Evolutionary conservation across 352 stramenopile genomes (phyloP), one percentile per base, ranked within the genome.

Genomic region (Globisporangium acanthophoron): DNA sequence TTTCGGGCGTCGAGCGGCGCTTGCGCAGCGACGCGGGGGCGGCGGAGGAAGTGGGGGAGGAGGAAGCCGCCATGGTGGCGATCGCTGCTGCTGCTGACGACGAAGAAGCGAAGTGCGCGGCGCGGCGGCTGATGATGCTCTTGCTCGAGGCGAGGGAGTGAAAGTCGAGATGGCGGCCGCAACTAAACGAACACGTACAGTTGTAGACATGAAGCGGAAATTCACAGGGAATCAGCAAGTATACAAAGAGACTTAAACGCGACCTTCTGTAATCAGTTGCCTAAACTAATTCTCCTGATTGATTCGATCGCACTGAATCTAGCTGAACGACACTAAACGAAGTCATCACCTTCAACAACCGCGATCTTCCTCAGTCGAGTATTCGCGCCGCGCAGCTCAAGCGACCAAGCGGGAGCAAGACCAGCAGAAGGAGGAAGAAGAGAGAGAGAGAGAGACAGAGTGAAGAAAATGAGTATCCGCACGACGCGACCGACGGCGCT

Each of bases 1-100:
- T 65, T 31, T 61, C 73, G 40, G 57, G 57, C 49, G 49, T 57
- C 48, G 67, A 72, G 60, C 62, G 66, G 59, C 80, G 80, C 59
- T 86, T 86, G 51, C 78, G 73, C 43, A 48, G 43, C 43, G 43
- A 46, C 41, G 41, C 11, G 41, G 41, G 18, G 43, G 43, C 27
- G 20, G 41, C 15, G n/a, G 51, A 54, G n/a, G 51, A 54, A 24
- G 47, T 48, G 27, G 56, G 9, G 24, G 58, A 53, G 15, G 56
- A 39, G 27, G 57, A 45, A 16, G 67, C 66, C 40, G 65, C 59
- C 57, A 66, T 66, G 47, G 11, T 43, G 21, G 16, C n/a, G 37
- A 12, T 15, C 15, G 52, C 33, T 52, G 24, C 0, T 48, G 43
- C 43, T 48, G 18, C 16, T 47, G 49, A 52, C 21, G 29, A 15